Evolutionary conservation across 228 moss, liverwort and hornwort species (phyloP).

Genomic region (Sphagnum magellanicum): DNA sequence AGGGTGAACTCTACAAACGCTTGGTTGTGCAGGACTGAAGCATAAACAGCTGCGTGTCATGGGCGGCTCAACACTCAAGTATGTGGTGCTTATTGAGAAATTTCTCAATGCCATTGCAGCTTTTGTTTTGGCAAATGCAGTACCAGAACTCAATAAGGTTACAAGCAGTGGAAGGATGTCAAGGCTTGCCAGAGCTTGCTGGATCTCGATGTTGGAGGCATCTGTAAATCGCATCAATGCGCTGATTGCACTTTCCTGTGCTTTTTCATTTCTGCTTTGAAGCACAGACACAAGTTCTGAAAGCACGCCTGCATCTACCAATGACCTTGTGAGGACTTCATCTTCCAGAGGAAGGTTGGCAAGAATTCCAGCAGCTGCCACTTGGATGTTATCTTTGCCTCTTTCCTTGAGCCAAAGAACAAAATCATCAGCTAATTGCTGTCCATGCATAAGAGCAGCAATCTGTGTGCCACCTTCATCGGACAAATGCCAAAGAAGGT

Average conservation of each 20-base stretch:
- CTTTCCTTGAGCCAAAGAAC: constrained; percentile 16
- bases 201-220: constrained; percentile 23
- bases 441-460: constrained; percentile 15
- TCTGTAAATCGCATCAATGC: constrained; percentile 37
- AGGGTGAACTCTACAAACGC: constrained; percentile 26
- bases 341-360: constrained; percentile 21
- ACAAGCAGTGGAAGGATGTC: constrained; percentile 31
- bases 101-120: constrained; percentile 31
- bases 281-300: constrained; percentile 20
- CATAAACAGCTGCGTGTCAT: constrained; percentile 7
- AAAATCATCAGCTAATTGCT: constrained; percentile 17
- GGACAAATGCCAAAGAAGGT: constrained; percentile 30
- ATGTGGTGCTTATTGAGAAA: constrained; percentile 29
- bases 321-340: constrained; percentile 14
- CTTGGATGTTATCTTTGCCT: constrained; percentile 22
- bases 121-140: constrained; percentile 16
- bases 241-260: constrained; percentile 36
- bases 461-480: constrained; percentile 22
- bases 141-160: constrained; percentile 15
- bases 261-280: constrained; percentile 16
- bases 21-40: constrained; percentile 1
- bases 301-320: constrained; percentile 25
- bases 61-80: constrained; percentile 15
- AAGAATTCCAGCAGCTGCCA: constrained; percentile 39
- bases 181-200: constrained; percentile 22